Evolutionary conservation across 73 alveolate genomes (phyloP).

Genomic region (Tetrahymena borealis): DNA sequence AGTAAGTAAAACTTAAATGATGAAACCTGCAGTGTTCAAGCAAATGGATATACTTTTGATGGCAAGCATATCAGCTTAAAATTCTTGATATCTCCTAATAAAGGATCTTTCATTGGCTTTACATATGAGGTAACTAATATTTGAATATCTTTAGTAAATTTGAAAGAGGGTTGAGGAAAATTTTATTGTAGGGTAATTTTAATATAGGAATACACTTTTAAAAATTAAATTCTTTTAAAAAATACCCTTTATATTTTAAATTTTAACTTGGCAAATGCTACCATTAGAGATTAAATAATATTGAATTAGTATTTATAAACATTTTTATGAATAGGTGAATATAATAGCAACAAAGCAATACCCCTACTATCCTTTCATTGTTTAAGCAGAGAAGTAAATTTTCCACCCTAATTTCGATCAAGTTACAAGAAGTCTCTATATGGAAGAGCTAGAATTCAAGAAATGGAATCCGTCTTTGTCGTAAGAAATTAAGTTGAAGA

Average conservation of each 20-base stretch:
- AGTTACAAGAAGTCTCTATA: neutral
- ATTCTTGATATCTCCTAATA: neutral
- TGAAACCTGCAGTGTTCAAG: neutral
- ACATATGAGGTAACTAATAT: neutral
- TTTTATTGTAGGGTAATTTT: no score
- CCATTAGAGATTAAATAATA: neutral
- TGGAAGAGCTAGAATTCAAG: neutral
- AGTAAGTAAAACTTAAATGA: neutral
- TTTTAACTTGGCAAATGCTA: neutral
- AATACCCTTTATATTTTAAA: neutral
- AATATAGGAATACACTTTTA: no score
- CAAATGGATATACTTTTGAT: neutral
- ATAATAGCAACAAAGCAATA: neutral
- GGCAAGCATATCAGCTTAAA: neutral
- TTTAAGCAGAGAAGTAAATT: neutral
- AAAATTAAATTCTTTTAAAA: neutral
- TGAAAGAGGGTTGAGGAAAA: no score
- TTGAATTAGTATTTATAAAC: neutral
- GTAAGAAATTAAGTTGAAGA: neutral
- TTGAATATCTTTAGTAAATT: no score
- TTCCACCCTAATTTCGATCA: neutral
- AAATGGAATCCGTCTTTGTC: neutral
- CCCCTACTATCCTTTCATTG: neutral
- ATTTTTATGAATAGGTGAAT: neutral
- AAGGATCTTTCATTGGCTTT: neutral